A percentile compares a stretch with the other conserved stretches of the same genome.
These are phyloP conservation scores for Breviolum minutum DNA, from an alignment of 73 alveolate genomes.

Conservation along the genomic window DNA sequence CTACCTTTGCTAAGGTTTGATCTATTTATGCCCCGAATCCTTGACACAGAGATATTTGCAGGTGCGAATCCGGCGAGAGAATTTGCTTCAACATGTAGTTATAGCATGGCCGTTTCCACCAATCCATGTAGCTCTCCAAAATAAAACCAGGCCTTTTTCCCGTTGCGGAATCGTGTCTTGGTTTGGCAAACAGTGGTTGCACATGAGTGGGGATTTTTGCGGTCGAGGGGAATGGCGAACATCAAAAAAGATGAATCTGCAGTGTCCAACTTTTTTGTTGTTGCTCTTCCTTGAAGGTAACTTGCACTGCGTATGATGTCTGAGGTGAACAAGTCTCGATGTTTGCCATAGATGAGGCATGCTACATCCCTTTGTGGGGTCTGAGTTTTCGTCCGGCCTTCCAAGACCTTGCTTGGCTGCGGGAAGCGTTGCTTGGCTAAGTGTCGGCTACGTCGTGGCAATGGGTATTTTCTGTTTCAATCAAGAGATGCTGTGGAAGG, in stretches of 20 bases:
- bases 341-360: constrained; percentile 69
- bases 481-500: no score
- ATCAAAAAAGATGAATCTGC: neutral
- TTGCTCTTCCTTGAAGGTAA: neutral
- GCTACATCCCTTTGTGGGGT: constrained; percentile 91
- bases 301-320: neutral
- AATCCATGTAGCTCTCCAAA: neutral
- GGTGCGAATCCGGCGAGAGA: neutral
- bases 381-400: constrained; percentile 56
- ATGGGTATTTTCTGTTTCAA: no score
- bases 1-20: neutral
- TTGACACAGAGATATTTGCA: constrained; percentile 61
- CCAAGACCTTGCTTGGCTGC: constrained; percentile 42
- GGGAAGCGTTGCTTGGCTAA: constrained; percentile 52
- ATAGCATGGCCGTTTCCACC: neutral
- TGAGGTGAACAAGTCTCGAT: constrained; percentile 41
- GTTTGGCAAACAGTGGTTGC: neutral
- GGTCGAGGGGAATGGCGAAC: neutral
- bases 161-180: constrained; percentile 31
- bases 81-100: no score
- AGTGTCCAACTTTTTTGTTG: neutral
- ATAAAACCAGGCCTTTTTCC: constrained; percentile 2
- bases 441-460: no score
- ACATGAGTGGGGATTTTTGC: neutral
- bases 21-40: constrained; percentile 68